Base-by-base conservation (phyloP, 1,139 yeast species). In the Meyerozyma smithsonii region DNA sequence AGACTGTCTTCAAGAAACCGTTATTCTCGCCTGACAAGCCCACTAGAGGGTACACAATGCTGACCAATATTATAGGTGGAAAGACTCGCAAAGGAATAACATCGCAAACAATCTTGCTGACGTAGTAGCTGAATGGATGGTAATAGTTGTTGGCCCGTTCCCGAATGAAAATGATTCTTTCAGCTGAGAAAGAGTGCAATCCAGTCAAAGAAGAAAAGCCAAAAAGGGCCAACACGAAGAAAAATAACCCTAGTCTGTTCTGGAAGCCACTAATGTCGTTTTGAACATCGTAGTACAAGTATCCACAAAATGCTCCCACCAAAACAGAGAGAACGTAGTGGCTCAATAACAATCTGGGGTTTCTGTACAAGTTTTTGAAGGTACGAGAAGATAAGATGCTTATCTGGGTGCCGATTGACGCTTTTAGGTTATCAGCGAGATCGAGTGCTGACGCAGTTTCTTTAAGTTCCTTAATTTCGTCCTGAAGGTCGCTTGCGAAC, bases 211-310 rank as follows among this genome's bases (percentile, higher is more conserved):
- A 83, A 1, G 95, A 84, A 59, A 92, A 92, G 0, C 98, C 98
- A 66, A 92, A 90, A 54, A 90, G 75, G 4, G 97, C 88, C 47
- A 92, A 69, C 40, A 90, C 65, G 59, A 90, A 90, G 70, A 92
- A 90, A 62, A 92, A 92, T 45, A 92, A 69, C 0, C 98, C 98
- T 47, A 92, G 69, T 52, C 98, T 76, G 61, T 92, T 92, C 59
- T 92, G 98, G 69, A 92, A 92, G 0, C 98, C 98, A 54, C 95
- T 81, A 43, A 92, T 90, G 59, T 92, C 96, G 55, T 89, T 84
- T 35, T 81, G 70, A 18, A 90, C 81, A 52, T 88, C 72, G 62
- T 83, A 90, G 61, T 92, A 92, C 33, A 92, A 68, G 40, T 79
- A 78, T 0, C 97, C 97, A 62, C 96, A 84, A 61, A 92, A 86